These are phyloP conservation scores for Ambrosiella cleistominuta DNA, from an alignment of 2,329 filamentous ascomycete species.

Conservation along the genomic window DNA sequence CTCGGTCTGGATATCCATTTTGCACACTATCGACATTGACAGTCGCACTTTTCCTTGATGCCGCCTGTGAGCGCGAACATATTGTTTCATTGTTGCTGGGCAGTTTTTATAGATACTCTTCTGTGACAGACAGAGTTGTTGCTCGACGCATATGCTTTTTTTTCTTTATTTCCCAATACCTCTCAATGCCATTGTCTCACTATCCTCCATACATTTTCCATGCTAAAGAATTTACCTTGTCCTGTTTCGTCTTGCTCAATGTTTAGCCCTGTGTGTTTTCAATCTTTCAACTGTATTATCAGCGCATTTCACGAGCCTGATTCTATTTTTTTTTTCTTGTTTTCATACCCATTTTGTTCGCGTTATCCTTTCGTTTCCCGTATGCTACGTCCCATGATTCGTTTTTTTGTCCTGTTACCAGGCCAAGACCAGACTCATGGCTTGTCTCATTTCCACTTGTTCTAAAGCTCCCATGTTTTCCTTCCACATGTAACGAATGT, in stretches of 20 bases:
- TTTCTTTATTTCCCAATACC: neutral
- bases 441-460: no score
- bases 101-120: constrained; percentile 4
- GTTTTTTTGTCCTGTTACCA: neutral
- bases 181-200: neutral
- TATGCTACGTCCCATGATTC: neutral
- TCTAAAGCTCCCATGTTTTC: no score
- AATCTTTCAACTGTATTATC: neutral
- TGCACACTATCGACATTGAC: neutral
- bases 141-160: constrained; percentile 3
- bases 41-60: constrained; percentile 1
- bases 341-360: neutral
- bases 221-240: neutral
- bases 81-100: constrained; percentile 2
- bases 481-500: no score
- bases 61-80: neutral
- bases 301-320: neutral
- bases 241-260: neutral
- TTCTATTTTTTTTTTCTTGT: neutral
- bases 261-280: neutral
- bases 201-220: neutral
- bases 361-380: neutral
- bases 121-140: constrained; percentile 1
- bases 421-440: neutral
- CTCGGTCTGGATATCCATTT: neutral